Percentiles rank a stretch among this genome's conserved stretches.
Conservation (phyloP, 2,329 filamentous ascomycete genomes). For the Colletotrichum shisoi region DNA sequence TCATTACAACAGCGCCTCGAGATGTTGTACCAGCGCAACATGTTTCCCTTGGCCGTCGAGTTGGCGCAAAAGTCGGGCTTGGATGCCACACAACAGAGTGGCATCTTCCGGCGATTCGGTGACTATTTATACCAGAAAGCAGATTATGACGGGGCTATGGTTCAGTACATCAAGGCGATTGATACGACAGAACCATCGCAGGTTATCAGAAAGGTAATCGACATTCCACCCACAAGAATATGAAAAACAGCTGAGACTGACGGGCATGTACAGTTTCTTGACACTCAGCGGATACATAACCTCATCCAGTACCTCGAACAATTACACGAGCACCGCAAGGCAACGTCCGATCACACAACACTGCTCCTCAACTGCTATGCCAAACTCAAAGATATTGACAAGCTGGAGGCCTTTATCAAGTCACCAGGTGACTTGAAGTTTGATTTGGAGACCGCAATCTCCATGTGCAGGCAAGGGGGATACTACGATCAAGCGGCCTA, state of each 20-base stretch:
- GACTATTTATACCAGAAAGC: conserved; percentile 94
- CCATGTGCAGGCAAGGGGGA: conserved; percentile 95
- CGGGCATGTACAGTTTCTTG: conserved; percentile 72
- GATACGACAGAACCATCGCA: conserved; percentile 96
- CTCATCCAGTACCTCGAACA: conserved; percentile 97
- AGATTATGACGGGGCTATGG: conserved; percentile 98
- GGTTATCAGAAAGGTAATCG: conserved; percentile 82
- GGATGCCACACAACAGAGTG: conserved; percentile 80
- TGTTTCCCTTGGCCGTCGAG: conserved; percentile 90
- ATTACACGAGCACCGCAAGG: conserved; percentile 90
- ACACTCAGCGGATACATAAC: conserved; percentile 97
- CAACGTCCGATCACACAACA: conserved; percentile 94
- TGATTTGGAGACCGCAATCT: conserved; percentile 94
- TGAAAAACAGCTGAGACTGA: conserved; percentile 42
- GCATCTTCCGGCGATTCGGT: conserved; percentile 92
- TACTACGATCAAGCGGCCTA: conserved; percentile 98
- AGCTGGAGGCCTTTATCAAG: conserved; percentile 96
- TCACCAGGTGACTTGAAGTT: conserved; percentile 94
- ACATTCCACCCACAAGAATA: too few species aligned
- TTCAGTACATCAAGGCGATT: conserved; percentile 95
- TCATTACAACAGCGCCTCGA: conserved; percentile 88
- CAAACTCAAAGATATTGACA: conserved; percentile 95
- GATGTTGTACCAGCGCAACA: conserved; percentile 90
- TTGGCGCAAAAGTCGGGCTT: conserved; percentile 89
- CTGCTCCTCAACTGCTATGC: conserved; percentile 96